Conservation (phyloP, 2,329 filamentous ascomycete genomes). For the Pyrenochaeta sp. region DNA sequence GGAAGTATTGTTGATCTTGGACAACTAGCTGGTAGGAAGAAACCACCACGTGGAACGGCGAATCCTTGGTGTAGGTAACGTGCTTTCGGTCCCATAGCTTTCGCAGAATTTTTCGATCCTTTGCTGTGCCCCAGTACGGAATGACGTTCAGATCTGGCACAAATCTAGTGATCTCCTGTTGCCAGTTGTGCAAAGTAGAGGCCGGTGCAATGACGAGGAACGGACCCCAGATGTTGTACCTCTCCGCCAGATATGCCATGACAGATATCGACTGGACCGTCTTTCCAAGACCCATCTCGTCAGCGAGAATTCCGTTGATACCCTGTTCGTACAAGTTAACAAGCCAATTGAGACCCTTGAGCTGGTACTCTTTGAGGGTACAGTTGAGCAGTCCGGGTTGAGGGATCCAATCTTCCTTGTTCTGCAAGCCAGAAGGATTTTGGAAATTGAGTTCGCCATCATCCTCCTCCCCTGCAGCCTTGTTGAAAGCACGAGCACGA, state of each 20-base stretch:
- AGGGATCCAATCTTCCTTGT: conserved; percentile 78
- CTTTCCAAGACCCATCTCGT: conserved; percentile 99
- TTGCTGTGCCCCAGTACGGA: conserved; percentile 95
- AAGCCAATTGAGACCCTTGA: conserved; percentile 99
- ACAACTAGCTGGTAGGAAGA: conserved; percentile 98
- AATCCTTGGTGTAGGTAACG: conserved; percentile 91
- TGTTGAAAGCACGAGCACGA: conserved; percentile 92
- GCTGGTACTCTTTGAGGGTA: conserved; percentile 96
- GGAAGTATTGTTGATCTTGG: conserved; percentile 94
- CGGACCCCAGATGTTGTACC: conserved; percentile 97
- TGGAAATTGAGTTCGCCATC: conserved; percentile 99
- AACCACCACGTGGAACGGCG: conserved; percentile 92
- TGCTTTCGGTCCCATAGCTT: conserved; percentile 99
- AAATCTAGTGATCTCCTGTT: conserved; percentile 95
- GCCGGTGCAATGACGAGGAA: conserved; percentile 96
- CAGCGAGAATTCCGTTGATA: conserved; percentile 98
- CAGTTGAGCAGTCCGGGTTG: conserved; percentile 94
- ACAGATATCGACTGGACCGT: conserved; percentile 99
- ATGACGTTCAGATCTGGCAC: conserved; percentile 94
- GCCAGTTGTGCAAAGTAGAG: conserved; percentile 98
- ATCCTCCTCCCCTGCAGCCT: conserved; percentile 60
- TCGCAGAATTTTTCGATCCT: conserved; percentile 91
- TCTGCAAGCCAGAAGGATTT: conserved; percentile 93
- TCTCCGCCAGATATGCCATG: conserved; percentile 97
- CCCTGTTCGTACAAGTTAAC: conserved; percentile 99